A percentile compares a stretch with the other conserved stretches of the same genome.
Evolutionary conservation across 768 basidiomycete species (phyloP).

Genomic region (Pluteus cervinus): DNA sequence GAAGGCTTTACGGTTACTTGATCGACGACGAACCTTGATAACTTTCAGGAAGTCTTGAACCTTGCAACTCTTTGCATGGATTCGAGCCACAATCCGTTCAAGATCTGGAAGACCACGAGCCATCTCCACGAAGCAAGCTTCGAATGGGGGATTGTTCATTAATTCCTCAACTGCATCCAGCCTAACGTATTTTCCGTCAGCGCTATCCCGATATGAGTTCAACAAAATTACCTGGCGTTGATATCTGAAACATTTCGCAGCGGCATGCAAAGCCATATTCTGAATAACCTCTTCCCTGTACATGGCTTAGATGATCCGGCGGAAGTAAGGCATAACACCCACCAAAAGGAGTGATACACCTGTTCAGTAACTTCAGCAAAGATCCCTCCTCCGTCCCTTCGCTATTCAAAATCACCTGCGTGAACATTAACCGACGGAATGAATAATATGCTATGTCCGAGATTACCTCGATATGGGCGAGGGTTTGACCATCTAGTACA

Average conservation of each 20-base stretch:
- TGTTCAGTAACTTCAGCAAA: slow-evolving; percentile 70
- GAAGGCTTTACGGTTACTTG: neutral
- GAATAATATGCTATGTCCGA: neutral
- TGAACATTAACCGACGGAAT: slow-evolving; percentile 2
- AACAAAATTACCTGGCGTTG: slow-evolving; percentile 65
- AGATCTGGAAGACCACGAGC: slow-evolving; percentile 86
- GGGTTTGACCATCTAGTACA: slow-evolving; percentile 88
- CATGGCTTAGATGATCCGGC: slow-evolving; percentile 1
- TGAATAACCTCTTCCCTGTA: slow-evolving; percentile 88
- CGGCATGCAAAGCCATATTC: slow-evolving; percentile 95
- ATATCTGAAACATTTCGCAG: slow-evolving; percentile 77
- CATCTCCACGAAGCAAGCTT: slow-evolving; percentile 65
- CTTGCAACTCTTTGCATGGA: slow-evolving; percentile 89
- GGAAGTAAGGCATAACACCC: slow-evolving; percentile 14
- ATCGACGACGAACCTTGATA: slow-evolving; percentile 44
- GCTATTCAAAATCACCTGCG: slow-evolving; percentile 79
- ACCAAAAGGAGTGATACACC: slow-evolving; percentile 93
- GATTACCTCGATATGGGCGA: slow-evolving; percentile 88
- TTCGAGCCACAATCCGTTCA: slow-evolving; percentile 89
- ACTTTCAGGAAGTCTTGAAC: slow-evolving; percentile 86
- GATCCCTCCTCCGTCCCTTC: slow-evolving; percentile 94
- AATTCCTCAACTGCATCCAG: slow-evolving; percentile 94
- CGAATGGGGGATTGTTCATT: slow-evolving; percentile 72
- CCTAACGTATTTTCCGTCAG: too few species aligned
- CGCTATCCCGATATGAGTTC: too few species aligned